Base-by-base conservation (phyloP, 2,329 filamentous ascomycete genomes). In the Talaromyces sp. region DNA sequence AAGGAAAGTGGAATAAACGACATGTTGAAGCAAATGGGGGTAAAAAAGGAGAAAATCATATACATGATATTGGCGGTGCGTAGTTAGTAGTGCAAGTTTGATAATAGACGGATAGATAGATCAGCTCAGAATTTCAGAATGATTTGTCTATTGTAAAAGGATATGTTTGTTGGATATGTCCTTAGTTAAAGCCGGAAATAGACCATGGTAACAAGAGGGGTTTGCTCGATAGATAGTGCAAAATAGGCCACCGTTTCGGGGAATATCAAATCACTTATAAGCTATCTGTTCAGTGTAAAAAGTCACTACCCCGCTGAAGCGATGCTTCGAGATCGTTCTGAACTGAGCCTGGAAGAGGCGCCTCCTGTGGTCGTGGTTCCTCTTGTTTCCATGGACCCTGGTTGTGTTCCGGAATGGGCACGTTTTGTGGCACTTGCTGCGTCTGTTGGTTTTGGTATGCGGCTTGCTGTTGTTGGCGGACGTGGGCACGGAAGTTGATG, bases 401-500 rank as follows among this genome's bases (percentile, higher is more conserved):
- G 70, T 86, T 85, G 71, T 86, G 81, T 49, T 88, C 83, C 11
- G 87, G 87, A 68, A 89, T 89, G 3, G 87, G 87, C 40, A 89
- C 85, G 67, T 85, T 84, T 66, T 79, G 77, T 68, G 71, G 69
- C 63, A 69, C 78, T 70, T 82, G 78, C 68, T 81, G 78, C 62
- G 77, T 74, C 67, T 78, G 76, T 38, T 68, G 67, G 36, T 40
- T 63, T 22, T 70, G 71, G 25, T 74, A 72, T 49, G 71, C 71
- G 56, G 72, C 78, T 70, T 82, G 79, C 31, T 81, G 79, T 67
- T 81, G 77, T 31, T 64, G 81, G 68, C 85, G 81, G 51, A 88
- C 86, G 63, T 80, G 76, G 65, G 85, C 83, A 68, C 95, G 88
- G 88, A 99, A 99, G 70, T 88, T 86, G 75, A 88, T 85, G 58